phyloP scores from a whole-genome alignment of 164 flowering plant species.

The Piper longum region DNA sequence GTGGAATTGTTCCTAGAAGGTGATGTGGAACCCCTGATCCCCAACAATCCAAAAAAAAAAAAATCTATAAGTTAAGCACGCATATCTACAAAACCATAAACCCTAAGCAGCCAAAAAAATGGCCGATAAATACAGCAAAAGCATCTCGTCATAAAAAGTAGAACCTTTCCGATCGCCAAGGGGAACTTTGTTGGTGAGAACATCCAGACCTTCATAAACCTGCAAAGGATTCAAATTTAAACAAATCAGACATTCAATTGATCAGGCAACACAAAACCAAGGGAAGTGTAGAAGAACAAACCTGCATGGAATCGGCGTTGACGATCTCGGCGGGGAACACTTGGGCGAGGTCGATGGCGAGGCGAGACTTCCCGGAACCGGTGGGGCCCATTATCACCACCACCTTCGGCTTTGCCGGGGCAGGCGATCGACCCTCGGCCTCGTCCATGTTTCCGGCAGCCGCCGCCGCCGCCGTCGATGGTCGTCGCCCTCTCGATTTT shows the following conservation, averaged over 20 bases:
- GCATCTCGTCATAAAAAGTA: too few species aligned
- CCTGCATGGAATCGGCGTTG: conserved; percentile 98
- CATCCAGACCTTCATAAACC: conserved; percentile 70
- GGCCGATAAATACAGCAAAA: too few species aligned
- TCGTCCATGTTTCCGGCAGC: conserved; percentile 2
- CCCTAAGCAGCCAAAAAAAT: too few species aligned
- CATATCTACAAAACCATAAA: not conserved
- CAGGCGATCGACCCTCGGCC: conserved; percentile 1
- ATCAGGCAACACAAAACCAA: not conserved
- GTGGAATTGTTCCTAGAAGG: conserved; percentile 67
- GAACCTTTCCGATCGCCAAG: conserved; percentile 56
- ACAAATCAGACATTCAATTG: not conserved
- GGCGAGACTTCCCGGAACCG: conserved; percentile 71
- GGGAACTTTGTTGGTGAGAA: conserved; percentile 88
- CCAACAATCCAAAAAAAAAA: conserved; percentile 1
- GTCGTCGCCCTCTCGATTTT: too few species aligned
- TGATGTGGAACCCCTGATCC: conserved; percentile 74
- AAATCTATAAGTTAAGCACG: not conserved
- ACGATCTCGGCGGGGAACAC: conserved; percentile 74
- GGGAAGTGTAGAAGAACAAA: not conserved
- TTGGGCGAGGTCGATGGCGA: conserved; percentile 75
- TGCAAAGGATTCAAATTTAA: conserved; percentile 1
- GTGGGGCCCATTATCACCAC: conserved; percentile 87
- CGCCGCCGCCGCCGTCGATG: too few species aligned
- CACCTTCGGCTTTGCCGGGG: conserved; percentile 37